Evolutionary conservation across 2,329 filamentous ascomycete genomes (phyloP).

Genomic region (Xylaria sp.): DNA sequence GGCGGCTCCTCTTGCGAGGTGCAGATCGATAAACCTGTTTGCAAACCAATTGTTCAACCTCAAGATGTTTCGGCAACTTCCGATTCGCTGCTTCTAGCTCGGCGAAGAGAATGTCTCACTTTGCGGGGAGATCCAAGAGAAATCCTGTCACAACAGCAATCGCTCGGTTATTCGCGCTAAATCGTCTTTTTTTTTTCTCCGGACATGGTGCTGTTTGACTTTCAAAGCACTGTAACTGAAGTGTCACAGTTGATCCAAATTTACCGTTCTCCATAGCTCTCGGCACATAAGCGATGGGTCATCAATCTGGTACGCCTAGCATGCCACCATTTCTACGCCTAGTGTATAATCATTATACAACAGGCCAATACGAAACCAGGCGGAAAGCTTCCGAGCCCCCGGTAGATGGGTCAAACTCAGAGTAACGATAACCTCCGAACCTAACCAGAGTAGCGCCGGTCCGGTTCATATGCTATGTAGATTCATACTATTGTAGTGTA

Average conservation of each 20-base stretch:
- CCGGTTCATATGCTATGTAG: background rate
- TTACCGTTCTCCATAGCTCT: background rate
- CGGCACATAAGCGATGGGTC: background rate
- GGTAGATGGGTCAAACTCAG: background rate
- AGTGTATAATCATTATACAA: background rate
- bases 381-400: background rate
- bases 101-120: constrained; percentile 1
- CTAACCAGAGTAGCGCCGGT: constrained; percentile 8
- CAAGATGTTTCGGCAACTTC: constrained; percentile 1
- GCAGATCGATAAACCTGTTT: constrained; percentile 8
- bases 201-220: background rate
- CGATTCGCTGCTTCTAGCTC: background rate
- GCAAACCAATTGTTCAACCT: background rate
- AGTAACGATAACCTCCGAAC: constrained; percentile 1
- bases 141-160: background rate
- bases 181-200: background rate
- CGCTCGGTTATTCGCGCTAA: background rate
- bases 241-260: background rate
- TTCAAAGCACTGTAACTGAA: background rate
- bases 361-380: background rate
- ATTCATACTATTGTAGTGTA: background rate
- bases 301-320: background rate
- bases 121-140: constrained; percentile 14
- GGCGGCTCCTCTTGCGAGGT: constrained; percentile 8
- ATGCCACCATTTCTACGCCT: background rate